A percentile compares a stretch with the other conserved stretches of the same genome.
Conservation (phyloP, 1,139 yeast species). For the Lodderomyces pseudojiufengensis region DNA sequence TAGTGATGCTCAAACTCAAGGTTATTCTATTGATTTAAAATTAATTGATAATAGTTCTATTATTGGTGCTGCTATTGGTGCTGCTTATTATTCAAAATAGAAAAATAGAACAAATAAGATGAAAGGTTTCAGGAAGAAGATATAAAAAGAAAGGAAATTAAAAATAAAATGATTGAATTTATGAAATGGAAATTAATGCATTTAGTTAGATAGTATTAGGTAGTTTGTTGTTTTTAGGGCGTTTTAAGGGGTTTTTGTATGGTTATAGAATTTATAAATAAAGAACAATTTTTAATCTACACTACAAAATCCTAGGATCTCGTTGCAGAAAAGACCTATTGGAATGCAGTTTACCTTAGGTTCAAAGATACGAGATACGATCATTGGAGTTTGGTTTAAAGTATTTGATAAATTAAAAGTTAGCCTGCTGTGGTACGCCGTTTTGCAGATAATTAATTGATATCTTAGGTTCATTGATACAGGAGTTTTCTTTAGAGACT, state of each 20-base stretch:
- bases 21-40: conserved; percentile 35
- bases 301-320: no score
- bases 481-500: no score
- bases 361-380: no score
- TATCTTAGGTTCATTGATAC: no score
- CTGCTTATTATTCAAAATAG: conserved; percentile 29
- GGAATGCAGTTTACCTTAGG: no score
- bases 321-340: no score
- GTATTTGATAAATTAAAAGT: no score
- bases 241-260: neutral
- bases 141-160: neutral
- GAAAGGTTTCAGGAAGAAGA: neutral
- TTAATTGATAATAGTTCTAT: conserved; percentile 42
- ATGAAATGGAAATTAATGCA: no score
- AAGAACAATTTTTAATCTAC: neutral
- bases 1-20: conserved; percentile 24
- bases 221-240: no score
- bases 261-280: neutral
- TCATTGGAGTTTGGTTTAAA: no score
- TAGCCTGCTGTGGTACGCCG: no score
- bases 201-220: neutral
- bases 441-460: no score
- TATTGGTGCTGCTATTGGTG: conserved; percentile 49
- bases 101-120: neutral
- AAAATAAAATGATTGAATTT: neutral